phyloP scores from a whole-genome alignment of 2,329 filamentous ascomycete genomes.

The Pseudogymnoascus sp. region DNA sequence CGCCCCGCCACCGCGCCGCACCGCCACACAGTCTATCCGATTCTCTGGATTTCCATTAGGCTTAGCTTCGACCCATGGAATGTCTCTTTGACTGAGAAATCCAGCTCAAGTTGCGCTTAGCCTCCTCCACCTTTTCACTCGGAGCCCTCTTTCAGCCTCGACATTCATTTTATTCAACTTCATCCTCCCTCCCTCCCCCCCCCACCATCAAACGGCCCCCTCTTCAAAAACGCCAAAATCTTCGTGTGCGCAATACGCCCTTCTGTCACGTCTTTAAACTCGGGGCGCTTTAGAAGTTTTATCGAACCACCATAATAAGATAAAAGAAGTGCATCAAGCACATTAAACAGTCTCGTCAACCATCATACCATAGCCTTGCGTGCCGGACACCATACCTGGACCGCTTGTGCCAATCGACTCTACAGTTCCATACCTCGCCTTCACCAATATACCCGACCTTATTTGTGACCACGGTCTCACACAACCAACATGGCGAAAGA shows the following conservation, averaged over 20 bases:
- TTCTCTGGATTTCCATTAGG: conserved; percentile 10
- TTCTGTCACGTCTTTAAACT: not conserved
- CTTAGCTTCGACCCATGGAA: conserved; percentile 5
- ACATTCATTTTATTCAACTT: not conserved
- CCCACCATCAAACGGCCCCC: not conserved
- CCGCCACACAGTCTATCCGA: conserved; percentile 9
- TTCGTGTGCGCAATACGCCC: not conserved
- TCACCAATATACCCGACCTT: not conserved
- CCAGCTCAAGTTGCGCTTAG: conserved; percentile 7
- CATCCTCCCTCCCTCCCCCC: not conserved
- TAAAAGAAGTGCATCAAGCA: not conserved
- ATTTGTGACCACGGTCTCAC: conserved; percentile 1
- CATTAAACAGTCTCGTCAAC: not conserved
- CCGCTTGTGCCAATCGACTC: not conserved
- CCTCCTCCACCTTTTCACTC: conserved; percentile 7
- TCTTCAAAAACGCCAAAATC: not conserved
- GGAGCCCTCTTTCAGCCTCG: conserved; percentile 9
- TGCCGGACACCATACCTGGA: conserved; percentile 1
- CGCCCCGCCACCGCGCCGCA: not conserved
- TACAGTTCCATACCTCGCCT: not conserved
- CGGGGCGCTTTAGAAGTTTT: not conserved
- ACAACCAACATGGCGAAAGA: conserved; percentile 64
- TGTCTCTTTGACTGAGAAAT: conserved; percentile 1
- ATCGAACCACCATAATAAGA: not conserved
- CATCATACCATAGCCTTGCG: conserved; percentile 1